These are phyloP conservation scores for Russula ochroleuca DNA, from an alignment of 768 basidiomycete genomes.

Conservation along the genomic window DNA sequence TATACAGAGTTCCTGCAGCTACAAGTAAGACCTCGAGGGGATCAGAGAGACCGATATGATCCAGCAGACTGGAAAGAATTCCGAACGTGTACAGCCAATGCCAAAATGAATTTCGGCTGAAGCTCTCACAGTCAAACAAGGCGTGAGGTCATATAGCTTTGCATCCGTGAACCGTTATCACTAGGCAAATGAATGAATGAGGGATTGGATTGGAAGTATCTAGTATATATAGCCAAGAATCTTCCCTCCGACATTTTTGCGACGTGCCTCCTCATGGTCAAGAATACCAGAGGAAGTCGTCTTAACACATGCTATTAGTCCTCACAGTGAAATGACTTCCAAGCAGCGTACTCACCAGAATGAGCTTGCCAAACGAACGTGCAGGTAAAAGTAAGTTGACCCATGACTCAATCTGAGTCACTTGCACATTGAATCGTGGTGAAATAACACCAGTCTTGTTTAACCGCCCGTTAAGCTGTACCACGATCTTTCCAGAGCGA, in stretches of 20 bases:
- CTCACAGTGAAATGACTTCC: conserved; percentile 5
- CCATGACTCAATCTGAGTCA: conserved; percentile 90
- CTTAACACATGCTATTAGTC: conserved; percentile 37
- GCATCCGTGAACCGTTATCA: neutral
- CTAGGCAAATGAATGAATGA: neutral
- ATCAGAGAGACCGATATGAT: too few species aligned
- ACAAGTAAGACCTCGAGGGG: too few species aligned
- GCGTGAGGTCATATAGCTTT: neutral
- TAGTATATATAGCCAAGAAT: conserved; percentile 91
- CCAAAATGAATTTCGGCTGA: neutral
- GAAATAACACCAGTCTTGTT: conserved; percentile 99
- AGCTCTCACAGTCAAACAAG: neutral
- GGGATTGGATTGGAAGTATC: conserved; percentile 26
- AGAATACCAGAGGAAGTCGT: conserved; percentile 98
- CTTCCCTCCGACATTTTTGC: conserved; percentile 97
- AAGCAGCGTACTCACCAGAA: conserved; percentile 57
- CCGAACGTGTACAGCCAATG: too few species aligned
- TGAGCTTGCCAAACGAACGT: conserved; percentile 94
- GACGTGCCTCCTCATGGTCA: conserved; percentile 98
- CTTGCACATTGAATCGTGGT: conserved; percentile 96
- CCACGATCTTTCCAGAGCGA: conserved; percentile 95
- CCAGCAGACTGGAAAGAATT: too few species aligned
- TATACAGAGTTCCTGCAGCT: too few species aligned
- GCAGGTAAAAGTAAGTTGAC: conserved; percentile 95
- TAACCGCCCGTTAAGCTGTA: conserved; percentile 96